Percentiles rank a stretch among this genome's conserved stretches.
Conservation (phyloP, 768 basidiomycete genomes). For the Podaxis rugospora region DNA sequence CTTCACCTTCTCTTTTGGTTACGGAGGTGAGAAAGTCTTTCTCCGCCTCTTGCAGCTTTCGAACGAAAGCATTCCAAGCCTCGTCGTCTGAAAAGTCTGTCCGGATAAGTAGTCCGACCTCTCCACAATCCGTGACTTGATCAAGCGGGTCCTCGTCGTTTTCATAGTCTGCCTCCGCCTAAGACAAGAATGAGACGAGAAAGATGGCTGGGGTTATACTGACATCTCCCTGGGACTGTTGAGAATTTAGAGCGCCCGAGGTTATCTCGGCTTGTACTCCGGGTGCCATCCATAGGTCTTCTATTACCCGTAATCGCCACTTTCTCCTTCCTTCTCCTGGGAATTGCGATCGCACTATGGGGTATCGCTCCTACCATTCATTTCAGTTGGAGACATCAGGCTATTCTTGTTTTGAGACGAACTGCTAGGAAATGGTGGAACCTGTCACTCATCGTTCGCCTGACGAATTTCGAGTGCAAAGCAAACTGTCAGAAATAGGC, state of each 20-base stretch:
- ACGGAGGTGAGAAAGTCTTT: slow-evolving; percentile 41
- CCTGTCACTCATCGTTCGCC: slow-evolving; percentile 2
- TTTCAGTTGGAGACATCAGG: background rate
- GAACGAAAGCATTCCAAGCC: slow-evolving; percentile 57
- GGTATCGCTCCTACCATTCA: slow-evolving; percentile 29
- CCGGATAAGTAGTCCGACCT: slow-evolving; percentile 63
- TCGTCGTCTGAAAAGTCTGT: slow-evolving; percentile 68
- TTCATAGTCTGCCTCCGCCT: slow-evolving; percentile 1
- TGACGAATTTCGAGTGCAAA: background rate
- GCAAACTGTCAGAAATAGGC: background rate
- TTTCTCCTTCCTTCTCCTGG: slow-evolving; percentile 53
- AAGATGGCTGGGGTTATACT: background rate
- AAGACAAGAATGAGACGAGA: background rate
- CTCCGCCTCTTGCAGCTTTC: slow-evolving; percentile 49
- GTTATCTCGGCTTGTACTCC: slow-evolving; percentile 9
- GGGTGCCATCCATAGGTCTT: slow-evolving; percentile 42
- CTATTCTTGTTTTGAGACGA: background rate
- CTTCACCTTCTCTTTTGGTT: background rate
- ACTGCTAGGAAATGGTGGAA: background rate
- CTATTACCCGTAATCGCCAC: slow-evolving; percentile 48
- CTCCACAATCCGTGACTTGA: slow-evolving; percentile 37
- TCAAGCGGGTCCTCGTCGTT: slow-evolving; percentile 56
- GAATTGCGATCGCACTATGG: slow-evolving; percentile 35
- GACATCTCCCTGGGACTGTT: slow-evolving; percentile 5
- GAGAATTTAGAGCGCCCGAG: slow-evolving; percentile 13